Percentiles rank a stretch among this genome's conserved stretches.
Evolutionary conservation across 176 grass and related monocot genomes (phyloP).

Genomic region (Oryza meridionalis): DNA sequence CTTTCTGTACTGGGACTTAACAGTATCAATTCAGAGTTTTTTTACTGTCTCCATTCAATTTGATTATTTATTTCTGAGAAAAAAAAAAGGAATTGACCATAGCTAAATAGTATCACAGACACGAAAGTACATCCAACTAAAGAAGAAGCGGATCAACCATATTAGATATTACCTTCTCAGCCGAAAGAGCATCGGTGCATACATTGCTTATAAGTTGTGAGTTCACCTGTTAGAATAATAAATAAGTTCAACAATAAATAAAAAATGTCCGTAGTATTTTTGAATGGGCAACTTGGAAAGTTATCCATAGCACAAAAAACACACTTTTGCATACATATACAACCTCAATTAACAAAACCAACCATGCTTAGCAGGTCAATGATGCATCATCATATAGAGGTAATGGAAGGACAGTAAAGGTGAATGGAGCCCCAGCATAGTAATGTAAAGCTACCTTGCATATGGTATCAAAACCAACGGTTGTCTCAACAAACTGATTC

Average conservation of each 20-base stretch:
- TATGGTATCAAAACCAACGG: conserved; percentile 98
- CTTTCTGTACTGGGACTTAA: conserved; percentile 1
- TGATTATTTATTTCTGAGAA: background rate
- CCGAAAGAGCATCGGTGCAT: conserved; percentile 95
- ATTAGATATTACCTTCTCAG: conserved; percentile 77
- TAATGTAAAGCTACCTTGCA: conserved; percentile 72
- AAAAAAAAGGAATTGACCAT: conserved; percentile 2
- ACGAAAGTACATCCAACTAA: conserved; percentile 28
- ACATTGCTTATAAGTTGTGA: conserved; percentile 98
- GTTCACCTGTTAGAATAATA: conserved; percentile 75
- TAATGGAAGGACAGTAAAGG: conserved; percentile 9
- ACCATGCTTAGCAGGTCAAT: background rate
- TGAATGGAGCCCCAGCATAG: background rate
- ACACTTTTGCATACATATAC: background rate
- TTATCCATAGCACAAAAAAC: conserved; percentile 1
- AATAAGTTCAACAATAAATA: conserved; percentile 17
- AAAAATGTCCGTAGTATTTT: conserved; percentile 19
- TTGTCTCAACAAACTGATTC: conserved; percentile 97
- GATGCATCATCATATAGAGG: background rate
- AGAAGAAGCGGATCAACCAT: conserved; percentile 3
- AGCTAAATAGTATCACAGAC: background rate
- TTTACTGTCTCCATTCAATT: conserved; percentile 3
- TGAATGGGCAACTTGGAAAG: conserved; percentile 1
- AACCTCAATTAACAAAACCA: background rate
- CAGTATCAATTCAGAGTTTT: background rate